Evolutionary conservation across 2,329 filamentous ascomycete species (phyloP).

Genomic region (Sclerotinia spermophila): DNA sequence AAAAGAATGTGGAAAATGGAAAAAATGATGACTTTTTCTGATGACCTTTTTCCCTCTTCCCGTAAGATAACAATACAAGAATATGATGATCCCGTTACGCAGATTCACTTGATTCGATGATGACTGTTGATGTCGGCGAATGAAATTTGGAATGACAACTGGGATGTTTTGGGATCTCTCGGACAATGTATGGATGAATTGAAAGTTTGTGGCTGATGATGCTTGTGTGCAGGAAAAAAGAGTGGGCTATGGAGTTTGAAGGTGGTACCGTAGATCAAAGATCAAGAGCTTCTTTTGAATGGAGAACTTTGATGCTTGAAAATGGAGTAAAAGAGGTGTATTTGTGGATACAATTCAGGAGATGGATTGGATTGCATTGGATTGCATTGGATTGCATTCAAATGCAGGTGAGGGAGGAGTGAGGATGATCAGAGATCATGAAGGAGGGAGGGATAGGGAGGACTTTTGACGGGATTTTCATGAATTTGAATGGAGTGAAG

Average conservation of each 20-base stretch:
- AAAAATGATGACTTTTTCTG: not conserved
- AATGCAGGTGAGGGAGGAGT: not conserved
- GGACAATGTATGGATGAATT: not conserved
- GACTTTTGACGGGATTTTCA: not conserved
- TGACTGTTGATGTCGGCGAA: conserved; percentile 23
- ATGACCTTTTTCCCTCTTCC: not conserved
- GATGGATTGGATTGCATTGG: too few species aligned
- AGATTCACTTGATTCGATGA: not conserved
- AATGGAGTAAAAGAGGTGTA: not conserved
- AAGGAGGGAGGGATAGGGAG: not conserved
- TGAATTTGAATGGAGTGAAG: not conserved
- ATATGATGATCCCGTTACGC: not conserved
- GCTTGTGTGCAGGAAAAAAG: conserved; percentile 7
- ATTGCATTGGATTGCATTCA: too few species aligned
- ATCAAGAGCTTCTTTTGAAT: not conserved
- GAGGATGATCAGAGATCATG: not conserved
- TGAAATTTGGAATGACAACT: conserved; percentile 16
- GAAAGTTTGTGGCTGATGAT: conserved; percentile 1
- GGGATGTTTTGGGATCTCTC: not conserved
- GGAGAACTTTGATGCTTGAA: not conserved
- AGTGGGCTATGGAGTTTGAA: not conserved
- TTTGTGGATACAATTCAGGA: not conserved
- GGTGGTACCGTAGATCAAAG: not conserved
- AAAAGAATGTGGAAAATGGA: conserved; percentile 16
- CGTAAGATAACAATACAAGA: not conserved